Percentiles rank a stretch among this genome's conserved stretches.
phyloP scores from a whole-genome alignment of 805 yeast genomes.

The Sungouiozyma ichnusensis region DNA sequence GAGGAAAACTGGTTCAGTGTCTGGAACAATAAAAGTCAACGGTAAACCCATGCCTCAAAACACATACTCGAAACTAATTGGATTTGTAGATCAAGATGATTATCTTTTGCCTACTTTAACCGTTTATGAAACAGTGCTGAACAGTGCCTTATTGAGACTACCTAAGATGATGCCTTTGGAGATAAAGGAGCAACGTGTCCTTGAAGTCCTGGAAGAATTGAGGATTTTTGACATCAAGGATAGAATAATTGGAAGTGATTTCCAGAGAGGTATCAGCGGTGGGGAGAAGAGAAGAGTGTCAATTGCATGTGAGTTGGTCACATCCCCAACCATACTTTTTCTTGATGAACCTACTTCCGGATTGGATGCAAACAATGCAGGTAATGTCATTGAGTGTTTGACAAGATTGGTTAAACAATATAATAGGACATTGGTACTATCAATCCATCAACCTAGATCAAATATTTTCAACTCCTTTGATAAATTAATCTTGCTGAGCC shows the following conservation, averaged over 20 bases:
- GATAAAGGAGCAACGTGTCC: constrained; percentile 67
- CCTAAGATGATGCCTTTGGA: constrained; percentile 69
- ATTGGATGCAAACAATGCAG: constrained; percentile 86
- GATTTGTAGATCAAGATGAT: constrained; percentile 96
- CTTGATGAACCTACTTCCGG: constrained; percentile 95
- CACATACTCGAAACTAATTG: constrained; percentile 58
- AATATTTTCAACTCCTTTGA: constrained; percentile 90
- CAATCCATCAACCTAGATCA: constrained; percentile 95
- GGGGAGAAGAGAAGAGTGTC: constrained; percentile 86
- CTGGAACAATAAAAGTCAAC: constrained; percentile 66
- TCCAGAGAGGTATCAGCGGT: constrained; percentile 77
- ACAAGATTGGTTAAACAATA: constrained; percentile 70
- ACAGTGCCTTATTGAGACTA: constrained; percentile 79
- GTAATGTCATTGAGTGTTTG: constrained; percentile 77
- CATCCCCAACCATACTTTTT: constrained; percentile 74
- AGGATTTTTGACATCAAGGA: constrained; percentile 78
- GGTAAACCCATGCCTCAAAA: constrained; percentile 37
- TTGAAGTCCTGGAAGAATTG: constrained; percentile 76
- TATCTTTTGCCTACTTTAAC: constrained; percentile 83
- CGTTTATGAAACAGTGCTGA: constrained; percentile 89
- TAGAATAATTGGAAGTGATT: constrained; percentile 78
- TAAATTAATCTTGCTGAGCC: constrained; percentile 65
- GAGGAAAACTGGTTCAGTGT: constrained; percentile 59
- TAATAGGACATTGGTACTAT: constrained; percentile 79
- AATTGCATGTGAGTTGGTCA: constrained; percentile 86